Conservation (phyloP, 805 yeast species). For the Hanseniaspora mollemarum region DNA sequence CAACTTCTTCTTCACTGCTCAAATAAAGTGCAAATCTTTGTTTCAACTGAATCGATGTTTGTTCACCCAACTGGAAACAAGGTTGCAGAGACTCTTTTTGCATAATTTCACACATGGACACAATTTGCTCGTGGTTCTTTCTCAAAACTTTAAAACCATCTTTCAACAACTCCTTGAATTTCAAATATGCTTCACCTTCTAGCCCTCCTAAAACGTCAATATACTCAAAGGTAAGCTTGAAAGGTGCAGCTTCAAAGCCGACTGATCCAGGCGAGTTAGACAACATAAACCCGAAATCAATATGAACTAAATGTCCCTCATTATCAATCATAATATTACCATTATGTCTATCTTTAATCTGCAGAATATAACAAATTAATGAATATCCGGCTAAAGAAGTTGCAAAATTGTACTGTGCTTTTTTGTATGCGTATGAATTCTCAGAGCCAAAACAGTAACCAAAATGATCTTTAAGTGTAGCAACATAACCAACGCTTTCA, state of each 20-base stretch:
- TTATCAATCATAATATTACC: conserved; percentile 95
- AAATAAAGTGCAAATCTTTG: conserved; percentile 76
- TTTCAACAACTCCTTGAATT: conserved; percentile 54
- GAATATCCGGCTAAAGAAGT: conserved; percentile 85
- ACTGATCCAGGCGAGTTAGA: conserved; percentile 95
- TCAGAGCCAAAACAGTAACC: conserved; percentile 59
- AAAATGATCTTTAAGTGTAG: conserved; percentile 71
- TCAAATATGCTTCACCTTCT: conserved; percentile 46
- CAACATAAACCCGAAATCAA: conserved; percentile 86
- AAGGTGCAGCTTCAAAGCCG: conserved; percentile 96
- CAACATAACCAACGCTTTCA: conserved; percentile 52
- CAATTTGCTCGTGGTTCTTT: conserved; percentile 57
- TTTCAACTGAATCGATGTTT: conserved; percentile 63
- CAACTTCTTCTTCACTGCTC: conserved; percentile 55
- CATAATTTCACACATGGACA: conserved; percentile 85
- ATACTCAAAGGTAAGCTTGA: conserved; percentile 81
- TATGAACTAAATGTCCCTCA: conserved; percentile 89
- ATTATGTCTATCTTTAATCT: conserved; percentile 91
- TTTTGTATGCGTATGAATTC: conserved; percentile 41
- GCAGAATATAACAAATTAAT: conserved; percentile 75
- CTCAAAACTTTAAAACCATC: conserved; percentile 66
- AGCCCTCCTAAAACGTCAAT: conserved; percentile 78
- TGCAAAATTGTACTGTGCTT: conserved; percentile 79
- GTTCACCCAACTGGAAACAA: conserved; percentile 79
- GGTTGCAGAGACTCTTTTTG: conserved; percentile 82